phyloP scores from a whole-genome alignment of 2,329 filamentous ascomycete species.

The Ceratocystis cubensis region DNA sequence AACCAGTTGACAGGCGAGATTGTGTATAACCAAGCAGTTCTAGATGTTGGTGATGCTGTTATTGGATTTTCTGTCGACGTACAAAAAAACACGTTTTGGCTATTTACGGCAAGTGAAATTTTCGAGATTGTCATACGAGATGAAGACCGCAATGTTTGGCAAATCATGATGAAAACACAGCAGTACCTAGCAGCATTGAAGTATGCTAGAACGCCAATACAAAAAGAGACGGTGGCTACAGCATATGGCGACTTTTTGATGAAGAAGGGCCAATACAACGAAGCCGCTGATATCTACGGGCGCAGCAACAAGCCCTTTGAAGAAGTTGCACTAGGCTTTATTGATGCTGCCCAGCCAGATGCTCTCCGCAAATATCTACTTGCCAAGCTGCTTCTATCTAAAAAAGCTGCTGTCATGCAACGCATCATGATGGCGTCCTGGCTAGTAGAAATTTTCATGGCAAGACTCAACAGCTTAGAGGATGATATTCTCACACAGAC shows the following conservation, averaged over 20 bases:
- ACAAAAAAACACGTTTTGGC: conserved; percentile 95
- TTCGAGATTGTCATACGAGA: conserved; percentile 86
- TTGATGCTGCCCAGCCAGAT: conserved; percentile 82
- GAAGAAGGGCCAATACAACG: conserved; percentile 64
- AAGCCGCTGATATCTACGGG: conserved; percentile 83
- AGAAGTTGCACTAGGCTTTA: conserved; percentile 81
- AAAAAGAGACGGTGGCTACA: conserved; percentile 84
- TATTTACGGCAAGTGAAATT: conserved; percentile 82
- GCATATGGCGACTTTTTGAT: conserved; percentile 84
- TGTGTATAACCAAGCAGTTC: conserved; percentile 76
- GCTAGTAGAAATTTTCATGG: conserved; percentile 95
- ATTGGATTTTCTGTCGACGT: conserved; percentile 80
- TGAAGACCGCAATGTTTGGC: conserved; percentile 88
- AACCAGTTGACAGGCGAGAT: conserved; percentile 78
- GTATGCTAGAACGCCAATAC: conserved; percentile 65
- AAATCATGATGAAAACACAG: conserved; percentile 74
- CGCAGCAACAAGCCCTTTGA: conserved; percentile 96
- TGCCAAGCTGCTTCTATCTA: conserved; percentile 69
- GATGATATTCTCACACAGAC: conserved; percentile 86
- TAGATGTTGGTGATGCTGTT: conserved; percentile 65
- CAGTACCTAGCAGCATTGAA: conserved; percentile 80
- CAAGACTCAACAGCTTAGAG: conserved; percentile 85
- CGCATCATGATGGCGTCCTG: conserved; percentile 89
- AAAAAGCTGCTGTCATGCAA: conserved; percentile 80
- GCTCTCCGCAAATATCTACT: conserved; percentile 80